Base-by-base conservation (phyloP, 345 rosid genomes). In the Rhodomyrtus tomentosa region DNA sequence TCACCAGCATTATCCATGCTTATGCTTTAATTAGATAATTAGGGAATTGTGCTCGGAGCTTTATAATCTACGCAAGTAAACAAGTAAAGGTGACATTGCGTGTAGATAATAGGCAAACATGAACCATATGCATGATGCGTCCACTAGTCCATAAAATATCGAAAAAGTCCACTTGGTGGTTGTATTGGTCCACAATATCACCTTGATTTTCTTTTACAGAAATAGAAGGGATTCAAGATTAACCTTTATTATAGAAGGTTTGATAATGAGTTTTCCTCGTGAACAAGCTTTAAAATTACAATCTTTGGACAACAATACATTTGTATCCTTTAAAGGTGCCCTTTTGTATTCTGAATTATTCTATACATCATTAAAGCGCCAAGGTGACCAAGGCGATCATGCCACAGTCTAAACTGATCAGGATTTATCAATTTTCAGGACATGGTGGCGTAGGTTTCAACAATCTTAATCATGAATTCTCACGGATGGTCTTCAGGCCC, bases 21-120 rank as follows among this genome's bases (percentile, higher is more conserved):
- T 25, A 74, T 83, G 1, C 36, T 25, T 88, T 87, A 7, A 87
- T 87, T 54, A 21, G 27, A 81, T 55, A 50, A 81, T 87, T 49
- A 1, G 48, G 73, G 68, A 81, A 88, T 2, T 76, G 83, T 83
- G 59, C 85, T 56, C 3, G 6, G 21, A 79, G 59, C 7, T 45
- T 12, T 36, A 82, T 82, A 14, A 85, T 55, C 59, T 85, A 52
- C 5, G 86, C 80, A 22, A 59, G 36, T 25, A 81, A 49, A 27
- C n/a, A n/a, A 5, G 59, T 38, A 80, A 83, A 85, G 6, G 85
- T 24, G 29, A 82, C 5, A 84, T 83, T 48, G 21, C 50, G 21
- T 53, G 74, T 83, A 10, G 58, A 88, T 55, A 83, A 18, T 53
- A 83, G 42, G 38, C 20, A 86, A 11, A 81, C 32, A 84, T 86